Base-by-base conservation (phyloP, 1,284 basidiomycete genomes). In the Sporisorium reilianum region DNA sequence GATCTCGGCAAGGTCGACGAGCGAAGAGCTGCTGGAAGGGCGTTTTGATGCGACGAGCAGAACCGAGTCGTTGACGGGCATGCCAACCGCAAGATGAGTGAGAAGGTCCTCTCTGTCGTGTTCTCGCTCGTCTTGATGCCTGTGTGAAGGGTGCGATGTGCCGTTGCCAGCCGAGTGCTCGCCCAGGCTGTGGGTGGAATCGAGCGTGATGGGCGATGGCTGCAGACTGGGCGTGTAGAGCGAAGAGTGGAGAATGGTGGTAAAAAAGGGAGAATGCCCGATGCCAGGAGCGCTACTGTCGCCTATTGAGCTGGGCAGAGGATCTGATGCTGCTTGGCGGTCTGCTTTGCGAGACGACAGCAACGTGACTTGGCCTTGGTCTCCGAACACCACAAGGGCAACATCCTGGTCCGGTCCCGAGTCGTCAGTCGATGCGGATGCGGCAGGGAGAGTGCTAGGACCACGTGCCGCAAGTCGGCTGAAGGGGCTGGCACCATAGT, bases 21-120 rank as follows among this genome's bases (percentile, higher is more conserved):
- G 38, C 14, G 56, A 25, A 3, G 63, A 44, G 12, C 52, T 38
- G 32, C 18, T 48, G 18, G 61, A 55, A 7, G 22, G 9, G 0
- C 61, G 64, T 38, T 53, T 68, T 16, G 61, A 68, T 9, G 74
- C 74, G 8, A 72, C 65, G 16, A 76, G 42, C 7, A 76, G 46
- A 18, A 46, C 32, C 2, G 64, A 40, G 36, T 68, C 65, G 49
- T 72, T 62, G 28, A 56, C 58, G 4, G 60, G 61, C 69, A 76
- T 65, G 4, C 74, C 74, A n/a, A 76, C 53, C 18, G 74, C 74
- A 14, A 76, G 36, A 23, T 76, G 68, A 4, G 67, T 67, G 26
- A 75, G 34, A 50, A 18, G 18, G 5, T 46, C 45, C 3, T 53
- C 46, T 14, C 26, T 20, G 18, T 23, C 51, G 16, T 23, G 26